Evolutionary conservation across 495 filamentous ascomycete genomes (phyloP), one percentile per base, ranked within the genome.

Genomic region (Annulohypoxylon nitens): DNA sequence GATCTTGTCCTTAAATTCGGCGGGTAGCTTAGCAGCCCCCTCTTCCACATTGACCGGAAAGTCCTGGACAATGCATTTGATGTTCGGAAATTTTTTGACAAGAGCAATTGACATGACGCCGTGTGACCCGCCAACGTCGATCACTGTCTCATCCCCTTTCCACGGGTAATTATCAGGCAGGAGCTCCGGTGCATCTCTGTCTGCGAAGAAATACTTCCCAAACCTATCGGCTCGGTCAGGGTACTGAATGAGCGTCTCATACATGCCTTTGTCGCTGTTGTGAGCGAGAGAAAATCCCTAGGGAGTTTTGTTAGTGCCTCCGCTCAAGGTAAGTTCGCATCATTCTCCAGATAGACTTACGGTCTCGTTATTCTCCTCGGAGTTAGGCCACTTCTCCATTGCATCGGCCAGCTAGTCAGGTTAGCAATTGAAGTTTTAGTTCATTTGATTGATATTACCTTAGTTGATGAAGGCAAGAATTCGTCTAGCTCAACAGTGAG

Each of bases 11-110:
- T 53, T 48, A 23, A 86, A 61, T 1, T 70, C 45, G 25, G 57
- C 64, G 1, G 78, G 75, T 5, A 76, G 53, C n/a, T 36, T 18
- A 4, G 67, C 54, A 0, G 43, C 72, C 16, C 64, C 78, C 14
- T 70, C 76, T 0, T 57, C 60, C 5, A 77, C 51, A 4, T 73
- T 60, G 25, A 71, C 69, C 26, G 68, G 69, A 4, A 80, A 61
- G 58, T 82, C 81, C 26, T 82, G 81, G 0, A 83, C 78, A 12
- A 78, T 12, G 53, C 74, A 76, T 25, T 67, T 69, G 3, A 76
- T 68, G 30, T 76, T 65, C n/a, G 74, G 60, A 10, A 73, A 76
- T 5, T 53, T 12, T 50, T 71, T 14, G 14, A 70, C 69, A 7
- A 76, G 70, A 2, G 59, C 20, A 16, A 67, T 70, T 2, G 70